Evolutionary conservation across 2,329 filamentous ascomycete species (phyloP), one percentile per base, ranked within the genome.

Genomic region (Alternaria ventricosa): DNA sequence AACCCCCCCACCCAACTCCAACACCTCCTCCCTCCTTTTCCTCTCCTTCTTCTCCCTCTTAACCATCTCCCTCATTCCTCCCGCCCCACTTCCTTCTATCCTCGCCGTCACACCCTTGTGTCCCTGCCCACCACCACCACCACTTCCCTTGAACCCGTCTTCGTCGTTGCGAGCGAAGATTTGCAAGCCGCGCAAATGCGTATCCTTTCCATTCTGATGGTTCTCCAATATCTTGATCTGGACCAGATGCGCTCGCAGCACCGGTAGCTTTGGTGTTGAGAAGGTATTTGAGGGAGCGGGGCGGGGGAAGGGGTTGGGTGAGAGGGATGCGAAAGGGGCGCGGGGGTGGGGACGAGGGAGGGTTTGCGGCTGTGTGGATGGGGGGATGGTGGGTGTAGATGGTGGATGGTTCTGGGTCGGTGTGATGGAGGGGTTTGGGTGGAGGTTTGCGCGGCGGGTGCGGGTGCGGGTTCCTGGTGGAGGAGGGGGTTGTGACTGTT

Each of bases 131-230:
- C 57, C 33, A 5, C 51, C 41, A 28, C 64, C 63, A 55, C 71
- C 71, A 25, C 57, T 10, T 11, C 28, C 22, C 20, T 36, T 27
- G 18, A 43, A 49, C 55, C 66, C 15, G 13, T 60, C 61, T 23
- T 78, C 76, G 7, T 72, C 71, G 49, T 85, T 84, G 55, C 77
- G 71, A 4, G 88, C 86, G 74, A 90, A 99, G 10, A 98, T 91
- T 82, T 97, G 96, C 79, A 99, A 87, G 2, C 94, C 95, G 15
- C 96, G 87, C 23, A 99, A 87, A 84, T 99, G 96, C n/a, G 96
- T 99, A 78, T 99, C 96, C 79, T 99, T 99, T 68, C 96, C 96
- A 79, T 99, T 99, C 82, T 99, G 96, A 79, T 99, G 96, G 76
- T 99, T 99, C 82, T 98, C 96, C 55, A 95, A 87, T 53, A 99